A percentile compares a stretch with the other conserved stretches of the same genome.
phyloP scores from a whole-genome alignment of 805 yeast species.

The Saccharomycopsis sp. region DNA sequence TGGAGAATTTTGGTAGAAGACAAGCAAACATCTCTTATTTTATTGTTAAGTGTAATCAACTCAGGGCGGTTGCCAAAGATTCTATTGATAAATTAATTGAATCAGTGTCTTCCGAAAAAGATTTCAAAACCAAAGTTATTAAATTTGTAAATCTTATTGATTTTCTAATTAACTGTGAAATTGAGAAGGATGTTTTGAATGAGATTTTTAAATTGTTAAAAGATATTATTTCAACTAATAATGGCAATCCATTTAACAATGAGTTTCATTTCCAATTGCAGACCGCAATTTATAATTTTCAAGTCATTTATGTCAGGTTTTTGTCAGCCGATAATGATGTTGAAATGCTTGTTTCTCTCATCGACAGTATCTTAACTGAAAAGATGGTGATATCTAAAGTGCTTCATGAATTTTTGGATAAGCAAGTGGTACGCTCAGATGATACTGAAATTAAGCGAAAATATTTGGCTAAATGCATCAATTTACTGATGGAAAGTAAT shows the following conservation, averaged over 20 bases:
- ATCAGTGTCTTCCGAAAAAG: conserved; percentile 41
- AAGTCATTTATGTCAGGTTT: conserved; percentile 37
- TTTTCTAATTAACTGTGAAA: conserved; percentile 37
- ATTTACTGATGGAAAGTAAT: conserved; percentile 41
- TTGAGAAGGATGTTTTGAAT: conserved; percentile 40
- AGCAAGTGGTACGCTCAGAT: background rate
- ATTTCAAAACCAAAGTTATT: conserved; percentile 46
- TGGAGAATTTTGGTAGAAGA: conserved; percentile 57
- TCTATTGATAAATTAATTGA: conserved; percentile 44
- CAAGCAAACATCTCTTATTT: conserved; percentile 44
- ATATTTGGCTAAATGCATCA: conserved; percentile 47
- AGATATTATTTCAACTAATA: conserved; percentile 37
- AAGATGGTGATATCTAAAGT: conserved; percentile 37
- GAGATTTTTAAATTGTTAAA: conserved; percentile 38
- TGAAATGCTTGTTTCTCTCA: conserved; percentile 34
- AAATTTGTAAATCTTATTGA: conserved; percentile 73
- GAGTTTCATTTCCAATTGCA: conserved; percentile 65
- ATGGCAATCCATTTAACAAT: conserved; percentile 35
- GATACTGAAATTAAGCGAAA: conserved; percentile 29
- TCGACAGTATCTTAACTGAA: conserved; percentile 38
- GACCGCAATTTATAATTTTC: conserved; percentile 61
- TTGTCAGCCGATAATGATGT: conserved; percentile 31
- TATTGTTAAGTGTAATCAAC: conserved; percentile 40
- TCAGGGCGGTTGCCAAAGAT: conserved; percentile 51
- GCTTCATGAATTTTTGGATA: background rate